Base-by-base conservation (phyloP, 2,329 filamentous ascomycete species). In the Neoarthrinium moseri region DNA sequence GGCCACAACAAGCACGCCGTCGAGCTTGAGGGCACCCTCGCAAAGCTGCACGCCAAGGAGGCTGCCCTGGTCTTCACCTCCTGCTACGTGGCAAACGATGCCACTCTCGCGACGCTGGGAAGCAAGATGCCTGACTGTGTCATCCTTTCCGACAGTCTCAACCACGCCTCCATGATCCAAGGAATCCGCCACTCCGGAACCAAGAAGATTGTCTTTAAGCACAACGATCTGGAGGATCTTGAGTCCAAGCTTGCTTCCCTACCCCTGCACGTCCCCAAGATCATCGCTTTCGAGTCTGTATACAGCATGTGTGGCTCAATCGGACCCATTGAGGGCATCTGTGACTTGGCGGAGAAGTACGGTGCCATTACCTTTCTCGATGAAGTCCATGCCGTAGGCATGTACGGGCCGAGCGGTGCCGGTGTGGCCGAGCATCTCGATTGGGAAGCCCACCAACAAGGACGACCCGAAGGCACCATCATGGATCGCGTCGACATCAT, bases 281-380 rank as follows among this genome's bases (percentile, higher is more conserved):
- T 99, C 55, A 99, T 99, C 55, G 94, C 94, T 3, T 99, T 97
- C 55, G 94, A 99, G 72, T 96, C 91, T 23, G 94, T 99, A 4
- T 99, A 99, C 73, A 96, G 91, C 74, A 99, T 99, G 94, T 99
- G 94, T 64, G 94, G 94, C 52, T 96, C 91, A 13, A 89, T 99
- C 64, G 94, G 91, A 0, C 94, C 94, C 1, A 99, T 99, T 57
- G 89, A 91, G 70, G 86, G 86, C 63, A 97, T 99, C 51, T 97
- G 92, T 66, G 91, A 99, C 64, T 74, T 99, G 44, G 92, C 94
- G 8, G 91, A 97, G 52, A 96, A 96, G 74, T 99, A 99, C 65
- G 94, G 94, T 48, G 94, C 94, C 30, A 84, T 99, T 53, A 99
- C 94, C 58, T 99, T 99, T 68, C 77, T 96, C 64, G 94, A 99